Base-by-base conservation (phyloP, 768 basidiomycete species). In the Boletales sp. region DNA sequence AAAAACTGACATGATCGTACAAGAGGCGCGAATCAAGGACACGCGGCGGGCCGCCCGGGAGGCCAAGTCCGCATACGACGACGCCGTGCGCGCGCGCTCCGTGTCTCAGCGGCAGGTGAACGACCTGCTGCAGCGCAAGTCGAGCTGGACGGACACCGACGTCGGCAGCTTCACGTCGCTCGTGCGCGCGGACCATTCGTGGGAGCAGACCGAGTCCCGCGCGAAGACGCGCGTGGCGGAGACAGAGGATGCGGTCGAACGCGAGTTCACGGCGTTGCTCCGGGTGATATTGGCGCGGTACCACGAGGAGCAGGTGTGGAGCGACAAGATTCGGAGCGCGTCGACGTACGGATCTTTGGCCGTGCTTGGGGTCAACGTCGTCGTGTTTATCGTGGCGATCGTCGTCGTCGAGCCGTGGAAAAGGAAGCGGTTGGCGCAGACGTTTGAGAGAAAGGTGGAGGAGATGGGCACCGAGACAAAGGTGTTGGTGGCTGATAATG, bases 231-330 rank as follows among this genome's bases (percentile, higher is more conserved):
- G 74, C 15, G 85, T 90, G 3, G 76, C 79, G 18, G 77, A 81
- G 36, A 77, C 81, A 3, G 97, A 99, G 58, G 79, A 81, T 44
- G 81, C 79, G 2, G 90, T 93, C 15, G 97, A 99, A 57, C 79
- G 80, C 40, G 90, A 87, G 58, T 97, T 98, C 65, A 85, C 78
- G 61, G 86, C 84, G 63, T 78, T 97, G 56, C 90, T 95, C 86
- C 84, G 84, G 48, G 75, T 80, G 10, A 98, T 98, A 61, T 78
- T 99, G 51, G 84, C 82, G 43, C 80, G 95, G 35, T 98, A 98
- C 68, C 95, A 98, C 72, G 95, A 97, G 70, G 97, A 99, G 66
- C 97, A 99, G 67, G 83, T 97, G 3, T 99, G 97, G 97, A 93
- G 90, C 46, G 95, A 99, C 75, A 99, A 99, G 72, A 97, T 99